Percentiles rank a stretch among this genome's conserved stretches.
These are phyloP conservation scores for Scedosporium minutisporum DNA, from an alignment of 2,329 filamentous ascomycete genomes.

Conservation along the genomic window DNA sequence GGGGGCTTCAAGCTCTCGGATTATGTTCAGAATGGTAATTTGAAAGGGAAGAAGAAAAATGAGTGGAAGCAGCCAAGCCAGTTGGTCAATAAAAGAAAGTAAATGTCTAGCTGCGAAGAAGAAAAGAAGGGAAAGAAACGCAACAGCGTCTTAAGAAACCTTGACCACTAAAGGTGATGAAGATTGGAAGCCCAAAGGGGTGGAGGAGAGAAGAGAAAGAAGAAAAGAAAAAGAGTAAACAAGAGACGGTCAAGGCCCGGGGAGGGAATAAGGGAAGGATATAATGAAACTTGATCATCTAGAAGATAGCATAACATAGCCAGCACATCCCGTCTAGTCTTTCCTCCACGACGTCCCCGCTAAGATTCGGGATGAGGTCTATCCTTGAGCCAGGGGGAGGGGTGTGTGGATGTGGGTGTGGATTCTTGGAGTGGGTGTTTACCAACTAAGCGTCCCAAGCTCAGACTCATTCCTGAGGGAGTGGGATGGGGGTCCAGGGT, in stretches of 20 bases:
- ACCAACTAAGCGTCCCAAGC: background rate
- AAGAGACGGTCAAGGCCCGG: conserved; percentile 1
- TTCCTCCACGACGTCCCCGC: background rate
- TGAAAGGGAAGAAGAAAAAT: conserved; percentile 26
- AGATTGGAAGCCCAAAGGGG: background rate
- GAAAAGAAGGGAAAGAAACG: conserved; percentile 8
- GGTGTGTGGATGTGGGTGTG: conserved; percentile 8
- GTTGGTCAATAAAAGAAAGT: conserved; percentile 37
- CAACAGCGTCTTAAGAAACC: conserved; percentile 5
- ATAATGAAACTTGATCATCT: conserved; percentile 2
- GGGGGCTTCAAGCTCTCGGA: background rate
- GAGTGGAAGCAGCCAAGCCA: conserved; percentile 49
- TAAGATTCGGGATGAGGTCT: conserved; percentile 3
- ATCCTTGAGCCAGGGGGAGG: conserved; percentile 10
- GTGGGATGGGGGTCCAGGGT: background rate
- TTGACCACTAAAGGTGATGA: conserved; percentile 10
- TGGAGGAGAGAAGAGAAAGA: conserved; percentile 15
- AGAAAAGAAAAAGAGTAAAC: conserved; percentile 14
- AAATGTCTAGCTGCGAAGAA: conserved; percentile 17
- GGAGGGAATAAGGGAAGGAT: conserved; percentile 9
- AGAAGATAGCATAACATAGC: background rate
- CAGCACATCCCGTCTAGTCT: conserved; percentile 5
- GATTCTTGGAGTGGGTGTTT: background rate
- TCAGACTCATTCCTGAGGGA: background rate
- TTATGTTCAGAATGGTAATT: conserved; percentile 6